These are phyloP conservation scores for Bromus sterilis DNA, from an alignment of 176 grass and related monocot species.

Conservation along the genomic window DNA sequence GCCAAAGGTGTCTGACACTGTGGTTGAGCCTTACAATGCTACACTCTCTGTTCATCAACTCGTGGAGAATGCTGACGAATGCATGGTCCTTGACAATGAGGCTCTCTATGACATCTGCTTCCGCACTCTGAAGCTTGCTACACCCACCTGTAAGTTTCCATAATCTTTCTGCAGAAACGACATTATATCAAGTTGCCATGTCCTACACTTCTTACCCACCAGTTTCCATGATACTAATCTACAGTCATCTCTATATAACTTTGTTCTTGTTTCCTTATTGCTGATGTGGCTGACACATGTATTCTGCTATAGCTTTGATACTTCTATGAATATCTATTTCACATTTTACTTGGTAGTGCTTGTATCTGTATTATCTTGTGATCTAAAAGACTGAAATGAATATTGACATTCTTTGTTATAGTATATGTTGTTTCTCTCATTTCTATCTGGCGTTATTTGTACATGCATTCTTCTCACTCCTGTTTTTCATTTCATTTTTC, in stretches of 20 bases:
- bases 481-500: not conserved
- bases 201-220: not conserved
- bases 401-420: not conserved
- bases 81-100: constrained; percentile 67
- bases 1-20: constrained; percentile 60
- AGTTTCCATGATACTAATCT: not conserved
- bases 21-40: constrained; percentile 64
- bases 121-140: constrained; percentile 56
- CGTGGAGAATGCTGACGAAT: constrained; percentile 65
- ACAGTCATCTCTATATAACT: not conserved
- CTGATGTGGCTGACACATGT: not conserved
- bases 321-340: not conserved
- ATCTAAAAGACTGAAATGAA: not conserved
- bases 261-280: not conserved
- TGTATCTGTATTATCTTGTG: not conserved
- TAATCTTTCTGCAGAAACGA: too few species aligned
- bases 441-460: not conserved
- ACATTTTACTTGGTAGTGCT: not conserved
- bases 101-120: constrained; percentile 69
- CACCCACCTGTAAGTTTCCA: constrained; percentile 58
- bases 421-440: not conserved
- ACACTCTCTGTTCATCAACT: constrained; percentile 62
- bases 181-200: too few species aligned
- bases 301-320: not conserved
- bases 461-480: not conserved